phyloP scores from a whole-genome alignment of 495 filamentous ascomycete genomes.

The Neurospora tetraspora region DNA sequence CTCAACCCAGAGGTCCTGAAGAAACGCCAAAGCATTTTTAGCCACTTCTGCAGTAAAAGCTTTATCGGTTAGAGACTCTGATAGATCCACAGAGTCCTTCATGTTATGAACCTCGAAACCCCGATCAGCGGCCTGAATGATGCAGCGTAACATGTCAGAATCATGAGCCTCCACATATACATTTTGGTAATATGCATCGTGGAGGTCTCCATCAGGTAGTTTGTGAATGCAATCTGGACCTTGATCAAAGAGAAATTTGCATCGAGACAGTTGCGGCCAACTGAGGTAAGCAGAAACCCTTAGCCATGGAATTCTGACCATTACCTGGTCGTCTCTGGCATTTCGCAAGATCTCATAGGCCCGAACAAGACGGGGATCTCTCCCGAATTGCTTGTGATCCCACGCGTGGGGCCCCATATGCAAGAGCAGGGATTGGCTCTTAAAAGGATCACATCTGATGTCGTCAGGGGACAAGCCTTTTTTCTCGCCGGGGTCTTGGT shows the following conservation, averaged over 20 bases:
- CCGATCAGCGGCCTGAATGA: neutral
- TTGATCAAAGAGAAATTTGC: neutral
- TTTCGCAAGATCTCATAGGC: neutral
- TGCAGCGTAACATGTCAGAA: neutral
- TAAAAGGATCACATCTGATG: neutral
- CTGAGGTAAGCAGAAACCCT: neutral
- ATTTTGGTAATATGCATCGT: neutral
- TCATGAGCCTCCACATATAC: neutral
- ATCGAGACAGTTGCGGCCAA: neutral
- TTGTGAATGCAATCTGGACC: neutral
- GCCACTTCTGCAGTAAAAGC: neutral
- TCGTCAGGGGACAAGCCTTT: neutral
- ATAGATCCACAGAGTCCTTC: neutral
- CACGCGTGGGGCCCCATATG: neutral
- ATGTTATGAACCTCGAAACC: neutral
- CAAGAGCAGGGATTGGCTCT: neutral
- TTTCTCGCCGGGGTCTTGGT: neutral
- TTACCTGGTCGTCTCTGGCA: neutral
- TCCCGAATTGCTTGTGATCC: neutral
- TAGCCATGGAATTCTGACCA: neutral
- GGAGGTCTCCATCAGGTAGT: neutral
- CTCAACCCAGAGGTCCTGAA: neutral
- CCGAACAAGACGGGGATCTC: neutral
- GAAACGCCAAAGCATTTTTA: neutral
- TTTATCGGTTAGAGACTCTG: neutral